Conservation (phyloP, 495 filamentous ascomycete genomes). For the Symbiotaphrina buchneri region DNA sequence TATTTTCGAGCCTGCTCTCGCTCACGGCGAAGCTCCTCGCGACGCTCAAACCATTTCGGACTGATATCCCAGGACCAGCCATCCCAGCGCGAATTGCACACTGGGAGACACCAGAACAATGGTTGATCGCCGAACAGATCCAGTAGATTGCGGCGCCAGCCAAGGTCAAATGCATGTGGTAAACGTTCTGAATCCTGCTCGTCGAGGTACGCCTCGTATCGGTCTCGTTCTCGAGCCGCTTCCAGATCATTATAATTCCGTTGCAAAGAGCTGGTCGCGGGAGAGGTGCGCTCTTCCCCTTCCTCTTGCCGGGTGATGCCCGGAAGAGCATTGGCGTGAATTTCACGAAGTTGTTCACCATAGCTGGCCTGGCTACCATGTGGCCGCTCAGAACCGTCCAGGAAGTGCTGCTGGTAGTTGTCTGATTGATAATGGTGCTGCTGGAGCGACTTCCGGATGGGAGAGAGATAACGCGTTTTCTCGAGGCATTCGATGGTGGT, state of each 20-base stretch:
- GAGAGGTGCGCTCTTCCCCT: slow-evolving; percentile 32
- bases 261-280: slow-evolving; percentile 20
- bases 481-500: slow-evolving; percentile 94
- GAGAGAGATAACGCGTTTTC: slow-evolving; percentile 77
- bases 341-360: slow-evolving; percentile 53
- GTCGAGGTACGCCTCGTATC: slow-evolving; percentile 76
- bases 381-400: slow-evolving; percentile 17
- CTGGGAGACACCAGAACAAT: slow-evolving; percentile 54
- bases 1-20: too few species aligned
- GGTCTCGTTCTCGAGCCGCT: slow-evolving; percentile 39
- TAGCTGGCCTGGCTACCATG: slow-evolving; percentile 36
- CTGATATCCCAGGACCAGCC: slow-evolving; percentile 93
- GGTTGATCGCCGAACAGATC: slow-evolving; percentile 61
- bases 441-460: slow-evolving; percentile 45
- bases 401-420: slow-evolving; percentile 7
- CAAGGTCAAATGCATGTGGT: slow-evolving; percentile 83
- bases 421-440: slow-evolving; percentile 23
- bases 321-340: slow-evolving; percentile 65
- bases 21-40: slow-evolving; percentile 10
- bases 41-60: slow-evolving; percentile 12
- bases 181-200: slow-evolving; percentile 69
- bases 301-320: slow-evolving; percentile 61
- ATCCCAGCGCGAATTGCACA: slow-evolving; percentile 68
- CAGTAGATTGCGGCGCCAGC: slow-evolving; percentile 51
- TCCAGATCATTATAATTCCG: slow-evolving; percentile 52